These are phyloP conservation scores for Ocimum tenuiflorum DNA, from an alignment of 257 asterid species.

Conservation along the genomic window DNA sequence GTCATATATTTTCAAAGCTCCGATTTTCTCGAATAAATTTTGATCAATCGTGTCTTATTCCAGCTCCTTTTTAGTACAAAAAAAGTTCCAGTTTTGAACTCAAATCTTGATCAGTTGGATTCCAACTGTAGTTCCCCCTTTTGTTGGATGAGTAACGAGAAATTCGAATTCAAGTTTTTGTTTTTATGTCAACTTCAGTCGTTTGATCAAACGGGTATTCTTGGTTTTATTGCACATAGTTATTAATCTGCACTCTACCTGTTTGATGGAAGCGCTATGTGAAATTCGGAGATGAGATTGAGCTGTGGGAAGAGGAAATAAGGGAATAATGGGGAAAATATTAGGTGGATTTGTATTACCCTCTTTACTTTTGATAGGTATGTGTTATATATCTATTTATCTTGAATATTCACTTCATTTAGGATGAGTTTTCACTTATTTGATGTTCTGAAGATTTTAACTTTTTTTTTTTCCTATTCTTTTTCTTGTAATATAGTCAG, in stretches of 20 bases:
- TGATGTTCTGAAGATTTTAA: background rate
- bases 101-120: background rate
- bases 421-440: background rate
- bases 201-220: background rate
- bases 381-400: background rate
- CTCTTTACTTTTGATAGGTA: conserved; percentile 68
- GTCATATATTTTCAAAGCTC: background rate
- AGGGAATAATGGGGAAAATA: conserved; percentile 47
- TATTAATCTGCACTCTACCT: background rate
- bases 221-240: background rate
- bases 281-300: conserved; percentile 26
- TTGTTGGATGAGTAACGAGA: background rate
- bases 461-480: background rate
- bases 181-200: background rate
- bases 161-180: background rate
- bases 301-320: conserved; percentile 27
- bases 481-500: background rate
- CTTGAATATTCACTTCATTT: background rate
- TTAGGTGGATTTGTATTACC: conserved; percentile 59
- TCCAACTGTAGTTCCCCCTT: background rate
- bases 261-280: conserved; percentile 11
- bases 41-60: background rate
- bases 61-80: background rate
- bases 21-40: conserved; percentile 6
- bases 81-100: background rate